These are phyloP conservation scores for Lactifluus subvellereus DNA, from an alignment of 768 basidiomycete species.

Conservation along the genomic window DNA sequence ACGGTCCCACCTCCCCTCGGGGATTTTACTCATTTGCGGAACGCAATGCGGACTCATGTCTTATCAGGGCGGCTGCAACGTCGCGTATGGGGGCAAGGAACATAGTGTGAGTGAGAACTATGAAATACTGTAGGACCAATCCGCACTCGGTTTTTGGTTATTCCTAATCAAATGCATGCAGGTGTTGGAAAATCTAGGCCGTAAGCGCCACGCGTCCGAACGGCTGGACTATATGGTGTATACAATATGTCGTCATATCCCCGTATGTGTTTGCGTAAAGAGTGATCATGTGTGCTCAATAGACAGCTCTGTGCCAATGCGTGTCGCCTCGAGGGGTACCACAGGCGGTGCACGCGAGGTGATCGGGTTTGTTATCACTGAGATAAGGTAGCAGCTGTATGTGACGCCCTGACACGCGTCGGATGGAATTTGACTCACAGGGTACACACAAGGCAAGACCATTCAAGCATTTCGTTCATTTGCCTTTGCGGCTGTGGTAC, in stretches of 20 bases:
- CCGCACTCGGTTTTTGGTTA: not conserved
- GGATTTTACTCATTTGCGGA: conserved; percentile 18
- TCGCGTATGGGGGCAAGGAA: conserved; percentile 28
- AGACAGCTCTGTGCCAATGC: not conserved
- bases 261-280: not conserved
- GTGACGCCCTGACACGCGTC: not conserved
- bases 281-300: conserved; percentile 5
- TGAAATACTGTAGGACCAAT: conserved; percentile 37
- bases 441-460: conserved; percentile 18
- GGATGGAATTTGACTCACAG: not conserved
- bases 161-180: conserved; percentile 20
- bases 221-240: not conserved
- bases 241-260: not conserved
- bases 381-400: conserved; percentile 10
- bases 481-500: not conserved
- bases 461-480: not conserved
- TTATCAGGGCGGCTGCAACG: conserved; percentile 6
- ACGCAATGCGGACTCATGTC: not conserved
- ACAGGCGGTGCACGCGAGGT: conserved; percentile 61
- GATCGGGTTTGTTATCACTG: conserved; percentile 47
- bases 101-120: conserved; percentile 37
- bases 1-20: not conserved
- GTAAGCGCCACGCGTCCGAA: not conserved
- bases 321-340: conserved; percentile 45
- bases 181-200: conserved; percentile 34